Conservation (phyloP, 2,329 filamentous ascomycete species). For the Berkeleyomyces basicola region DNA sequence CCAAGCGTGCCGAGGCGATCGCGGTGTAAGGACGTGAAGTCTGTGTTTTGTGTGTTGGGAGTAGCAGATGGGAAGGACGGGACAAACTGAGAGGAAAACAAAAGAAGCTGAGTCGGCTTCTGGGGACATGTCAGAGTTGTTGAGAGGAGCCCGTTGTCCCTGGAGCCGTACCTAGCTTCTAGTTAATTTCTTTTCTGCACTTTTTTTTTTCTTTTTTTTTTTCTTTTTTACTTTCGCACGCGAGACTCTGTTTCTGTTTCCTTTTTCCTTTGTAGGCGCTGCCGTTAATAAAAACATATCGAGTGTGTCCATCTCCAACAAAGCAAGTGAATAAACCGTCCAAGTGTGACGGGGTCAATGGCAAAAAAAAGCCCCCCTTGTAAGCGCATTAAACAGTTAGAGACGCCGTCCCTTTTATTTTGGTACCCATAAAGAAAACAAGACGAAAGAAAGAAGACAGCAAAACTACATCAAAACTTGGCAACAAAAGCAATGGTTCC, state of each 20-base stretch:
- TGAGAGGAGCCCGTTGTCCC: background rate
- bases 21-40: background rate
- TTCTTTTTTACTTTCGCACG: background rate
- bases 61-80: background rate
- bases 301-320: background rate
- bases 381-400: conserved; percentile 3
- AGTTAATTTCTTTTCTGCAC: background rate
- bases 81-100: background rate
- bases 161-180: background rate
- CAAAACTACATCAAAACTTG: conserved; percentile 1
- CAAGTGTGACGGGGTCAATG: background rate
- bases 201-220: background rate
- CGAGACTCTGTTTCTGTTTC: background rate
- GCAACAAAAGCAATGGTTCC: background rate
- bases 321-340: background rate
- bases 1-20: background rate
- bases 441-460: background rate
- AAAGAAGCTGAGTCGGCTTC: background rate
- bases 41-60: background rate
- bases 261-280: background rate
- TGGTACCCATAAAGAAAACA: conserved; percentile 7
- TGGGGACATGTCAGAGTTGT: background rate
- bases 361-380: background rate
- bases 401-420: conserved; percentile 10
- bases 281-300: background rate